Evolutionary conservation across 108 stramenopile genomes (phyloP).

Genomic region (Fistulifera solaris): DNA sequence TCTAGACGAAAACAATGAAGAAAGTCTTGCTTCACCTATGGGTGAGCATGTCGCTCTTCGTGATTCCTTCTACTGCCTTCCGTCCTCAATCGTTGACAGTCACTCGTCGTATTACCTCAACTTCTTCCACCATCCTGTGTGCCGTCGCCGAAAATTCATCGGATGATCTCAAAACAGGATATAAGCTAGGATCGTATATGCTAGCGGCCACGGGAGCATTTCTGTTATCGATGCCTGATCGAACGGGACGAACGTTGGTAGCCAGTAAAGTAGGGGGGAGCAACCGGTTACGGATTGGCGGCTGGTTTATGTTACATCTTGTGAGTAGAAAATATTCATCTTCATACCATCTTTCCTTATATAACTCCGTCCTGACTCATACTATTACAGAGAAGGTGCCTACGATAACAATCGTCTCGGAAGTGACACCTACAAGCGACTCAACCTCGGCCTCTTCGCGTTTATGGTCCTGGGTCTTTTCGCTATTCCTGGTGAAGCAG

Average conservation of each 20-base stretch:
- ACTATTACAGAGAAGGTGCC: background rate
- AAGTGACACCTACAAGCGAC: slow-evolving; percentile 47
- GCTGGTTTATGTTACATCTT: slow-evolving; percentile 13
- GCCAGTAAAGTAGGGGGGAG: slow-evolving; percentile 13
- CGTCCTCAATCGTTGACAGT: too few species aligned
- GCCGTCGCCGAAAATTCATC: background rate
- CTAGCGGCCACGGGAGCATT: slow-evolving; percentile 3
- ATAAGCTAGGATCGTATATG: slow-evolving; percentile 3
- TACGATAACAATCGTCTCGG: slow-evolving; percentile 33
- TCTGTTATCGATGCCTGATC: slow-evolving; percentile 9
- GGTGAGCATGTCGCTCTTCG: too few species aligned
- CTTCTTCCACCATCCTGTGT: too few species aligned
- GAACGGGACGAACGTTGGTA: background rate
- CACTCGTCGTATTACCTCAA: too few species aligned
- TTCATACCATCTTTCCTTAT: too few species aligned
- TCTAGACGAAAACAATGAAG: too few species aligned
- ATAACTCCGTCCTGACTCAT: too few species aligned
- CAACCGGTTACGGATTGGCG: slow-evolving; percentile 11
- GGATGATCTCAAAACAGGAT: background rate
- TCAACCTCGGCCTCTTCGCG: slow-evolving; percentile 15
- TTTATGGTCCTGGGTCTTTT: slow-evolving; percentile 8
- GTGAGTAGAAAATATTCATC: background rate
- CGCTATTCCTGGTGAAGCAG: slow-evolving; percentile 13
- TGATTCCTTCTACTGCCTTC: too few species aligned
- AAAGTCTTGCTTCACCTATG: too few species aligned